Evolutionary conservation across 345 rosid genomes (phyloP).

Genomic region (Murraya paniculata): DNA sequence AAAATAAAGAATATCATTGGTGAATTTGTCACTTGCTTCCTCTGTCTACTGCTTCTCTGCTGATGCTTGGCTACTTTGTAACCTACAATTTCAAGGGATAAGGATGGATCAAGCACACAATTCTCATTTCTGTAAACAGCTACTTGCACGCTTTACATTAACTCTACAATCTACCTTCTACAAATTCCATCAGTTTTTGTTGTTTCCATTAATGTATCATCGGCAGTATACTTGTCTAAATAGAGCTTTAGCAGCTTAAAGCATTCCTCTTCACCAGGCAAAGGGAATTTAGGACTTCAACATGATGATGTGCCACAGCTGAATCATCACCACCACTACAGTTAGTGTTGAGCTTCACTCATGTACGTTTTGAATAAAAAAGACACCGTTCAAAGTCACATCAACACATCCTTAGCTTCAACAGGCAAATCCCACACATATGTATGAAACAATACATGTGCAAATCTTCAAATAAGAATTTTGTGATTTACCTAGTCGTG

Average conservation of each 20-base stretch:
- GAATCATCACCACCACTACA: conserved; percentile 91
- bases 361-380: conserved; percentile 44
- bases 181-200: conserved; percentile 85
- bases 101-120: conserved; percentile 62
- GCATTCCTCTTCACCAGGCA: conserved; percentile 79
- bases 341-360: conserved; percentile 96
- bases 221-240: conserved; percentile 73
- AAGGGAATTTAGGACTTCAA: conserved; percentile 78
- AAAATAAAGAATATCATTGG: neutral
- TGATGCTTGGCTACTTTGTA: conserved; percentile 90
- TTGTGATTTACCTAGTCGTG: conserved; percentile 70
- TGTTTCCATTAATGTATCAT: conserved; percentile 75
- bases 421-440: neutral
- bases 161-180: conserved; percentile 79
- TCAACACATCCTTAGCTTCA: neutral
- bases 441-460: neutral
- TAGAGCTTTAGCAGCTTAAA: conserved; percentile 80
- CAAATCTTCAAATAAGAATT: neutral
- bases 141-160: conserved; percentile 98
- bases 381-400: neutral
- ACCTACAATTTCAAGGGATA: conserved; percentile 86
- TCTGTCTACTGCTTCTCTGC: conserved; percentile 47
- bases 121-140: conserved; percentile 79
- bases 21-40: neutral
- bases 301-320: conserved; percentile 80